Evolutionary conservation across 306 rosid species (phyloP), one percentile per base, ranked within the genome.

Genomic region (Acmispon strigosus): DNA sequence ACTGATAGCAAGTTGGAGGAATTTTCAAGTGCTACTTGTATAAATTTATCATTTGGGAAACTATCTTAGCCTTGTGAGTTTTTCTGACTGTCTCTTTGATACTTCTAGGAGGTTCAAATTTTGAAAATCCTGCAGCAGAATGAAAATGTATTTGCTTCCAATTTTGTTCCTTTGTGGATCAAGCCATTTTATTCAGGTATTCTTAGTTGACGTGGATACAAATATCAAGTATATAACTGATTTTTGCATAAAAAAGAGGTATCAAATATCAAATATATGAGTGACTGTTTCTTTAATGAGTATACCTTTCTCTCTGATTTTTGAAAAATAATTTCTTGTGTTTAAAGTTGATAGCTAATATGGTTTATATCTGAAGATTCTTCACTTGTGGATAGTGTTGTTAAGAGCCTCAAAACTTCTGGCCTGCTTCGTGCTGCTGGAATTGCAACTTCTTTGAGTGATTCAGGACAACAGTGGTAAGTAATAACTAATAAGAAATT

Each of bases 151-250:
- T 89, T 78, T 76, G 99, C 96, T 63, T 94, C 97, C 61, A 94
- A 94, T 73, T 94, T 94, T 75, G 72, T 91, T 58, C 99, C 97
- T 34, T 60, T 94, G 73, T 94, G 99, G 99, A 68, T 91, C 43
- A 76, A 89, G 80, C 88, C 96, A 17, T 86, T 94, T 73, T 64
- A 82, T 83, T 86, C 92, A 65, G 94, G 97, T 90, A 50, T n/a
- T n/a, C n/a, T n/a, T n/a, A n/a, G n/a, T n/a, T n/a, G n/a, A n/a
- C n/a, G n/a, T n/a, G n/a, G n/a, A n/a, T n/a, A n/a, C n/a, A n/a
- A n/a, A n/a, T n/a, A n/a, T n/a, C n/a, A n/a, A n/a, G n/a, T n/a
- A n/a, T n/a, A n/a, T n/a, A n/a, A n/a, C n/a, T n/a, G n/a, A n/a
- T n/a, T n/a, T n/a, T n/a, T n/a, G n/a, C n/a, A n/a, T n/a, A n/a